Percentiles rank a stretch among this genome's conserved stretches.
phyloP scores from a whole-genome alignment of 129 eudicot species.

The Heracleum sosnowskyi region DNA sequence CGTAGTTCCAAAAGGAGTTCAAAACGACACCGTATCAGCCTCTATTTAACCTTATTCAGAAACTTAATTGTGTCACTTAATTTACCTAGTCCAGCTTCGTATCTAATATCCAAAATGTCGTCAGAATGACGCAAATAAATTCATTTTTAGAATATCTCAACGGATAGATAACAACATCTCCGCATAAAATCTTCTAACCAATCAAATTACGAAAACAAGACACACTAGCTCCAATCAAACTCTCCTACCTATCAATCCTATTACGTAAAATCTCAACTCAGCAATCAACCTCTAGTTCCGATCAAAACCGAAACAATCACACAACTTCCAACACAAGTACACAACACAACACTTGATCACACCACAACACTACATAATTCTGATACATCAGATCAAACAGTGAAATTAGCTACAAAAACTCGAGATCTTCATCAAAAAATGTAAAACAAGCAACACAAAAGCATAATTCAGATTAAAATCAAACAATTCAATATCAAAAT shows the following conservation, averaged over 20 bases:
- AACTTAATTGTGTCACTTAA: neutral
- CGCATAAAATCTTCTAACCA: neutral
- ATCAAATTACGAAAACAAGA: neutral
- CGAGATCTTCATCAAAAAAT: conserved; percentile 8
- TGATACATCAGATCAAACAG: neutral
- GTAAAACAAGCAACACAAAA: neutral
- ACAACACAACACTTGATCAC: neutral
- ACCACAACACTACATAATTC: neutral
- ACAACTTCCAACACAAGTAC: neutral
- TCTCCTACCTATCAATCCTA: neutral
- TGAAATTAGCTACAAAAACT: neutral
- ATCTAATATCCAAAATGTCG: neutral
- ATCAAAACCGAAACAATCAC: neutral
- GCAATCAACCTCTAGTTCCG: neutral
- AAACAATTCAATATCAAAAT: neutral
- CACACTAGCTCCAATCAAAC: neutral
- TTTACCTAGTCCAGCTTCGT: neutral
- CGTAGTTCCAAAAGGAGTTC: neutral
- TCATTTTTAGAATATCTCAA: neutral
- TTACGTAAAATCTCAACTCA: neutral
- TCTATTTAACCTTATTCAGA: neutral
- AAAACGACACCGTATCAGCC: neutral
- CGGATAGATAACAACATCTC: neutral
- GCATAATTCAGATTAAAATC: conserved; percentile 4
- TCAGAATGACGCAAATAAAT: neutral